Evolutionary conservation across 306 rosid genomes (phyloP).

Genomic region (Inga oerstediana): DNA sequence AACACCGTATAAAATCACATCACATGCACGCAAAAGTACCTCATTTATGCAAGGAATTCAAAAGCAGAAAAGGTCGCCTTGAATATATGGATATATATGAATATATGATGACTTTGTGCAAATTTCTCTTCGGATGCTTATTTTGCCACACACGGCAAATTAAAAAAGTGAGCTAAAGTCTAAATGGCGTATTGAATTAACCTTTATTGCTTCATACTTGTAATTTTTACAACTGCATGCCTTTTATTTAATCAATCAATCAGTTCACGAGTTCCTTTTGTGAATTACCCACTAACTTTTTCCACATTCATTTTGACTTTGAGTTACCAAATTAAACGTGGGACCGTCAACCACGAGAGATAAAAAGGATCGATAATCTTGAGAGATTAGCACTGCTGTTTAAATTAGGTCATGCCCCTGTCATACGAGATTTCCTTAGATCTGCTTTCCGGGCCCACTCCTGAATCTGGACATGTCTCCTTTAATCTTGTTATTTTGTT

Average conservation of each 20-base stretch:
- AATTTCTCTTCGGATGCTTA: background rate
- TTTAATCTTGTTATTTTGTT: conserved; percentile 6
- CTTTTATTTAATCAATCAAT: background rate
- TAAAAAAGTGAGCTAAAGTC: background rate
- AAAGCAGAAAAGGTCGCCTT: background rate
- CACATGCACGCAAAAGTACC: background rate
- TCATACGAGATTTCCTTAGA: conserved; percentile 46
- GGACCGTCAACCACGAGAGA: conserved; percentile 33
- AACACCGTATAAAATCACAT: background rate
- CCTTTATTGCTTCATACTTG: background rate
- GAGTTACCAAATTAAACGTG: conserved; percentile 11
- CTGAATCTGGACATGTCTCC: background rate
- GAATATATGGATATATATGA: background rate
- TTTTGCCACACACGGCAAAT: background rate
- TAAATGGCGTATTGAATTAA: background rate
- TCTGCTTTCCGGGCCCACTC: conserved; percentile 34
- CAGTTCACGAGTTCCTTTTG: background rate
- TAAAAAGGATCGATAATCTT: conserved; percentile 29
- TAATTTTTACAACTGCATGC: background rate
- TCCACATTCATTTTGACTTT: conserved; percentile 41
- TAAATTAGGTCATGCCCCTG: conserved; percentile 40
- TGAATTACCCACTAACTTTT: background rate
- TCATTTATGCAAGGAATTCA: background rate
- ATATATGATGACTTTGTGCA: background rate
- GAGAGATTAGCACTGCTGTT: conserved; percentile 26